These are phyloP conservation scores for Coemansia sp. DNA, from an alignment of 192 early-diverging fungal genomes.

Conservation along the genomic window DNA sequence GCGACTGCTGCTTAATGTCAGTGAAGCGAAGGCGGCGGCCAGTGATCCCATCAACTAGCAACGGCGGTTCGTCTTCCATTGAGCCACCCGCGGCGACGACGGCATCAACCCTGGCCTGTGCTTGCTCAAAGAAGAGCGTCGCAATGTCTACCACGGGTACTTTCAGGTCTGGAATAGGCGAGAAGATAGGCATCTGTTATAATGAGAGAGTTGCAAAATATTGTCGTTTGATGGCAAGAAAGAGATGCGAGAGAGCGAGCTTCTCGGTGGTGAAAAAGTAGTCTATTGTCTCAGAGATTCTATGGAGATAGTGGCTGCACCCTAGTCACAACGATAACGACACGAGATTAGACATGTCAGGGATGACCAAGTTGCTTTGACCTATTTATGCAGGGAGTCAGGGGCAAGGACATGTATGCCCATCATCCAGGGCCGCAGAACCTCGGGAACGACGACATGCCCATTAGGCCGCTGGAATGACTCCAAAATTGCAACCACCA, in stretches of 20 bases:
- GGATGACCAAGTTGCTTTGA: neutral
- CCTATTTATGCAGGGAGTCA: neutral
- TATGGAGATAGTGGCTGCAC: neutral
- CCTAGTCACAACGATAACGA: neutral
- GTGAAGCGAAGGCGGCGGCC: conserved; percentile 15
- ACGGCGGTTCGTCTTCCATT: conserved; percentile 8
- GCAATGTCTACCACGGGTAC: conserved; percentile 33
- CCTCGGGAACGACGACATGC: conserved; percentile 68
- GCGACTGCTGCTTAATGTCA: conserved; percentile 22
- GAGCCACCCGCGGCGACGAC: neutral
- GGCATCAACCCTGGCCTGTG: conserved; percentile 15
- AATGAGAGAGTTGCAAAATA: no score
- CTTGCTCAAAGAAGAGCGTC: conserved; percentile 31
- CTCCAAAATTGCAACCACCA: conserved; percentile 87
- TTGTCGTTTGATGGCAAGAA: neutral
- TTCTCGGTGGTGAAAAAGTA: neutral
- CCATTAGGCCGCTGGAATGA: conserved; percentile 73
- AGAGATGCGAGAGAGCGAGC: neutral
- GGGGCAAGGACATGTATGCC: conserved; percentile 39
- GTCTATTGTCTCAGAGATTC: neutral
- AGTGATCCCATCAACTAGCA: conserved; percentile 22
- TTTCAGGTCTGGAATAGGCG: conserved; percentile 25
- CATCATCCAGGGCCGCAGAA: conserved; percentile 74
- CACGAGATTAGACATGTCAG: neutral
- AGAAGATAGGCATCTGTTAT: conserved; percentile 33